Conservation (phyloP, 108 stramenopile genomes). For the Pseudonitzschia delicatissima region DNA sequence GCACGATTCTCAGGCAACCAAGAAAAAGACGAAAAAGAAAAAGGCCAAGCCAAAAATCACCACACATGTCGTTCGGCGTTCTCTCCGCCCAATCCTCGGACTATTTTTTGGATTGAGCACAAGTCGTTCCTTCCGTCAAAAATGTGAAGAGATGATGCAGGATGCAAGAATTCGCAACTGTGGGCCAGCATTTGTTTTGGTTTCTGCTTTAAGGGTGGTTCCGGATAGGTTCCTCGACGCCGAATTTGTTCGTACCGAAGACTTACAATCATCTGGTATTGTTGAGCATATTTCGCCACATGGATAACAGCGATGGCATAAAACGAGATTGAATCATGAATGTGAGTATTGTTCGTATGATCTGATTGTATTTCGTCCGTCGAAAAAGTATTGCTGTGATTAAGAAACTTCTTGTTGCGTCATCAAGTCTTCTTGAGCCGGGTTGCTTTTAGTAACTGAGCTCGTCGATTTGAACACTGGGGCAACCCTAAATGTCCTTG, state of each 20-base stretch:
- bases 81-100: conserved; percentile 43
- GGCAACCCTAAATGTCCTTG: conserved; percentile 46
- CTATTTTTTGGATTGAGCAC: conserved; percentile 39
- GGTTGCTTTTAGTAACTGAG: conserved; percentile 51
- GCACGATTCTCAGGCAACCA: neutral
- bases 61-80: conserved; percentile 31
- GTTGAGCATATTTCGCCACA: conserved; percentile 6
- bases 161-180: conserved; percentile 37
- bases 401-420: conserved; percentile 45
- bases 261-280: neutral
- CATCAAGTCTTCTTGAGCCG: conserved; percentile 58
- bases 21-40: neutral
- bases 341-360: neutral
- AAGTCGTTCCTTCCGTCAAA: conserved; percentile 32
- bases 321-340: neutral
- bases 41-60: conserved; percentile 27
- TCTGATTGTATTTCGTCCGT: neutral
- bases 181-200: conserved; percentile 56
- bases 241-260: conserved; percentile 8
- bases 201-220: neutral
- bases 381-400: conserved; percentile 39
- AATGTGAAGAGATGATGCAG: conserved; percentile 13
- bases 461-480: conserved; percentile 38
- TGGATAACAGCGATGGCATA: too few species aligned
- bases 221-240: neutral